These are phyloP conservation scores for Solanum pennellii DNA, from an alignment of 257 asterid genomes.

Conservation along the genomic window DNA sequence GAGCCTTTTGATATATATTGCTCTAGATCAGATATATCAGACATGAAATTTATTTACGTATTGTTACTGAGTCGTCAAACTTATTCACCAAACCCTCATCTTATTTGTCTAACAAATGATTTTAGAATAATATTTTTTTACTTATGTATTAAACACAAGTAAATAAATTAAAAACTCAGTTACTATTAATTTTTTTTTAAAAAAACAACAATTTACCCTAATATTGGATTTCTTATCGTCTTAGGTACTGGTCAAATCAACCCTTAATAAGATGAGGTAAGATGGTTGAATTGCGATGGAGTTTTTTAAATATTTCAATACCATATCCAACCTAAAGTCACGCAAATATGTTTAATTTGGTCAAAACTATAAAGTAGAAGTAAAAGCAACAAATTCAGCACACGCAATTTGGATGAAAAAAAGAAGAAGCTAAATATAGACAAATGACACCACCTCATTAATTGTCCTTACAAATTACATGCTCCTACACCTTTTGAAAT, in stretches of 20 bases:
- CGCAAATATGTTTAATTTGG: not conserved
- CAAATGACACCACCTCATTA: not conserved
- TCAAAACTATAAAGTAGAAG: not conserved
- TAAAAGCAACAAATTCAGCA: not conserved
- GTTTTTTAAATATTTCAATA: not conserved
- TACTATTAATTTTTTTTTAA: no score
- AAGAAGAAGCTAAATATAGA: not conserved
- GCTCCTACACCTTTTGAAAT: not conserved
- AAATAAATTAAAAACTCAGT: not conserved
- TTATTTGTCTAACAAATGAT: not conserved
- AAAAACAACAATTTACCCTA: no score
- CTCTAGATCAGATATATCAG: not conserved
- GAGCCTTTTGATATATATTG: no score
- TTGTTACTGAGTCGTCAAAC: no score
- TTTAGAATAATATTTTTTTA: not conserved
- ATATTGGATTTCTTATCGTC: not conserved
- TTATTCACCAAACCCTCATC: not conserved
- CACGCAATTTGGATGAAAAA: not conserved
- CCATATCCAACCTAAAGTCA: not conserved
- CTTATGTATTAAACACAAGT: not conserved
- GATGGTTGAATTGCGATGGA: not conserved
- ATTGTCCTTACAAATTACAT: not conserved
- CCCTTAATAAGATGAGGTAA: not conserved
- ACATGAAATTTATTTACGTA: no score
- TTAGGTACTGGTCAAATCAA: not conserved